These are phyloP conservation scores for Vigna nakashimae DNA, from an alignment of 306 rosid genomes.

Conservation along the genomic window DNA sequence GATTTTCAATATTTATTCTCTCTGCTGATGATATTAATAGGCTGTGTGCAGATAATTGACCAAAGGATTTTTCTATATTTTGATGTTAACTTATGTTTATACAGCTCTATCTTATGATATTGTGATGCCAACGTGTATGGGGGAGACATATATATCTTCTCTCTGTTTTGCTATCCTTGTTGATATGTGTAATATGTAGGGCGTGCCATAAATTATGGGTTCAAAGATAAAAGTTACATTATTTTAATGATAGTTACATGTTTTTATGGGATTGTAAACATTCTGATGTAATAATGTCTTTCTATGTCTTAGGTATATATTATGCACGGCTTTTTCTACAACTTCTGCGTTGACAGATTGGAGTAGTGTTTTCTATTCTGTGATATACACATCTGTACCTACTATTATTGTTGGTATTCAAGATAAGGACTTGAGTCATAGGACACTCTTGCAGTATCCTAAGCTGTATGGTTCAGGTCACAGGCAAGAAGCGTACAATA, in stretches of 20 bases:
- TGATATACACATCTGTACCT: constrained; percentile 91
- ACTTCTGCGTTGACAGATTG: constrained; percentile 98
- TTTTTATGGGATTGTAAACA: constrained; percentile 28
- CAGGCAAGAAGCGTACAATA: constrained; percentile 88
- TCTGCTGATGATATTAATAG: constrained; percentile 9
- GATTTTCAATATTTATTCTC: constrained; percentile 21
- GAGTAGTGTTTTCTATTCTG: constrained; percentile 97
- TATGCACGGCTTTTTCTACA: constrained; percentile 86
- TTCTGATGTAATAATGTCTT: constrained; percentile 42
- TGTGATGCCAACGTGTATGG: constrained; percentile 31
- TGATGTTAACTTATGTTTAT: constrained; percentile 3
- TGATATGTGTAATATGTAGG: constrained; percentile 7
- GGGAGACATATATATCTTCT: constrained; percentile 23
- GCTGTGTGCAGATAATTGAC: constrained; percentile 28
- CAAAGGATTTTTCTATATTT: background rate
- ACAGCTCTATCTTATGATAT: constrained; percentile 7
- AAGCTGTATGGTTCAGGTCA: constrained; percentile 88
- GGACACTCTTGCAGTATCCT: constrained; percentile 76
- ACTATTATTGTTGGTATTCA: constrained; percentile 92
- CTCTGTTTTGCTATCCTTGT: constrained; percentile 18
- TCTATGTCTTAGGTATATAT: constrained; percentile 72
- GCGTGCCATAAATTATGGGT: constrained; percentile 26
- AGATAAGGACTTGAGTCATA: constrained; percentile 89
- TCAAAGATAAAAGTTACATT: constrained; percentile 32
- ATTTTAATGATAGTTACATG: constrained; percentile 22